Base-by-base conservation (phyloP, 495 filamentous ascomycete genomes). In the Xylaria telfairii region DNA sequence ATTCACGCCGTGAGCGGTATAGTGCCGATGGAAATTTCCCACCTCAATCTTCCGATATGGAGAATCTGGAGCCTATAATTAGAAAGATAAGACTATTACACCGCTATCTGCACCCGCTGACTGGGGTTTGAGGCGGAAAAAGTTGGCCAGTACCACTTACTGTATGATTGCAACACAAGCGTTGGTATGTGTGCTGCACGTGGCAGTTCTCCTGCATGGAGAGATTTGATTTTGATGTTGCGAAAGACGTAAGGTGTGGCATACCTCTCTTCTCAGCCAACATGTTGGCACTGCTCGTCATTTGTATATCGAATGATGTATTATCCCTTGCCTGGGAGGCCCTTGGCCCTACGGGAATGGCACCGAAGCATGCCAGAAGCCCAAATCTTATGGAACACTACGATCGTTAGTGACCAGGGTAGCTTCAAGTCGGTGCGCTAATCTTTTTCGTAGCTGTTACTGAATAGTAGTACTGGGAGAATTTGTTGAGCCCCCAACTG, bases 11-110 rank as follows among this genome's bases (percentile, higher is more conserved):
- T 42, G 37, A 54, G 26, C 13, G 41, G 61, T 59, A 37, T 37
- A 37, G 30, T n/a, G 21, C 32, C 8, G 13, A 54, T 54, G 51
- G 10, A 17, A 17, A 2, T 59, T 59, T 59, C 32, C 37, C 59
- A 62, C 59, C 24, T 42, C 54, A 42, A 28, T 62, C 21, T 42
- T 62, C n/a, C 13, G 21, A 24, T 42, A 15, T 12, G 44, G 42
- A 21, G 42, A 21, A 51, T n/a, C 46, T 51, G 26, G 13, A 54
- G 4, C n/a, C 64, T 66, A 66, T 66, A 66, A 66, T 39, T 66
- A 66, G 64, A 66, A 66, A 26, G 64, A 54, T 65, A 65, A 65
- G 62, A 30, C 26, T 46, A 44, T 24, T 39, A 63, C 47, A 54
- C 64, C 47, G 64, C n/a, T 54, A 54, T 41, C 47, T 7, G 32